Base-by-base conservation (phyloP, 2,329 filamentous ascomycete genomes). In the Rugonectria rugulosa region DNA sequence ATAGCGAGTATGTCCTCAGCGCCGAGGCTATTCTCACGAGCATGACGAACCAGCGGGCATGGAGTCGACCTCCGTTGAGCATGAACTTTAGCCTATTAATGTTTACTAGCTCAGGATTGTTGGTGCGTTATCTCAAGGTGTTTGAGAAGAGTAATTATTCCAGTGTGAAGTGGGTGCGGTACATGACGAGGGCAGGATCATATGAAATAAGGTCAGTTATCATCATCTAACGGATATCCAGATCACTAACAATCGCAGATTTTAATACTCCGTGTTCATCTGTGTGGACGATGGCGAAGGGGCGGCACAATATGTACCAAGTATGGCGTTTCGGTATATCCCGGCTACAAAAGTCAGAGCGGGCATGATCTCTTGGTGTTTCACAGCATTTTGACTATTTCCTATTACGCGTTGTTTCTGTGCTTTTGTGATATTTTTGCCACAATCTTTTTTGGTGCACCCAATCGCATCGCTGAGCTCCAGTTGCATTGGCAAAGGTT, bases 121-220 rank as follows among this genome's bases (percentile, higher is more conserved):
- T 99, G 62, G 95, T 99, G 53, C 82, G 96, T 44, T 99, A 99
- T 74, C 77, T 99, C 54, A 99, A 99, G 78, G 95, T 99, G 2
- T 99, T 99, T 78, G 95, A 99, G 79, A 99, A 99, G 87, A 95
- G 86, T 75, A 98, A 98, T 75, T 99, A 99, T 74, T 96, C 91
- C 60, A 97, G 92, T 71, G 95, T 99, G 43, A 99, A 99, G 76
- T 99, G 95, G 95, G 95, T 99, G 67, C 82, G 95, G 67, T 99
- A 99, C 76, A 98, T 99, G 95, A 99, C 95, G 15, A 87, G 94
- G 64, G 95, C 94, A 14, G 95, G 95, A 23, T 97, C 92, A 75
- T 99, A 99, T 75, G 95, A 99, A 78, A 97, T 99, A 72, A 83
- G 92, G 88, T 96, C 64, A 67, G 77, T 42, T 17, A 7, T 27